Evolutionary conservation across 108 stramenopile genomes (phyloP).

Genomic region (Stephanodiscus minutulus): DNA sequence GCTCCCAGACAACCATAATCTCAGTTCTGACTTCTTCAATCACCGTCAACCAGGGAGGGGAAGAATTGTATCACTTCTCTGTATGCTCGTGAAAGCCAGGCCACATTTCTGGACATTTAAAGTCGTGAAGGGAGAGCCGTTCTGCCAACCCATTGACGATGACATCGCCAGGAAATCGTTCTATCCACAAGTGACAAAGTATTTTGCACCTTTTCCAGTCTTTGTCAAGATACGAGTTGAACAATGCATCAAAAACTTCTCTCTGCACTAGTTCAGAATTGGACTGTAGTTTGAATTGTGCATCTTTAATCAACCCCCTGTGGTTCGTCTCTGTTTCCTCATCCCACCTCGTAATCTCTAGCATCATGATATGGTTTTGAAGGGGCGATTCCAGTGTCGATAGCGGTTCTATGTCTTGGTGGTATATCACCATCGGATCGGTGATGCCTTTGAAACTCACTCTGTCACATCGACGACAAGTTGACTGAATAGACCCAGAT

Average conservation of each 20-base stretch:
- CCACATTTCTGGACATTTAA: slow-evolving; percentile 30
- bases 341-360: slow-evolving; percentile 33
- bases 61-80: slow-evolving; percentile 13
- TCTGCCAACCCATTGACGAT: slow-evolving; percentile 27
- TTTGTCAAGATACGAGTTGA: slow-evolving; percentile 44
- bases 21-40: slow-evolving; percentile 3
- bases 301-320: slow-evolving; percentile 36
- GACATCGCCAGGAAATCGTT: slow-evolving; percentile 33
- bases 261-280: slow-evolving; percentile 31
- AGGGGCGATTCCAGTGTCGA: slow-evolving; percentile 12
- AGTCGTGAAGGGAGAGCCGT: slow-evolving; percentile 21
- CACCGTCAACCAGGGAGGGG: neutral
- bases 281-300: slow-evolving; percentile 30
- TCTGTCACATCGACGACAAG: slow-evolving; percentile 50
- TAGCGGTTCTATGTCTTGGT: slow-evolving; percentile 41
- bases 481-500: slow-evolving; percentile 40
- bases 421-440: slow-evolving; percentile 53
- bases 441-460: slow-evolving; percentile 54
- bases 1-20: neutral
- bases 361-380: slow-evolving; percentile 19
- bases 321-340: slow-evolving; percentile 24
- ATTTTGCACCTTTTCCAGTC: slow-evolving; percentile 45
- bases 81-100: slow-evolving; percentile 19
- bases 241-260: slow-evolving; percentile 43
- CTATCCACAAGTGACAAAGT: slow-evolving; percentile 40